Conservation (phyloP, 129 eudicot species). For the Pulicaria dysenterica region DNA sequence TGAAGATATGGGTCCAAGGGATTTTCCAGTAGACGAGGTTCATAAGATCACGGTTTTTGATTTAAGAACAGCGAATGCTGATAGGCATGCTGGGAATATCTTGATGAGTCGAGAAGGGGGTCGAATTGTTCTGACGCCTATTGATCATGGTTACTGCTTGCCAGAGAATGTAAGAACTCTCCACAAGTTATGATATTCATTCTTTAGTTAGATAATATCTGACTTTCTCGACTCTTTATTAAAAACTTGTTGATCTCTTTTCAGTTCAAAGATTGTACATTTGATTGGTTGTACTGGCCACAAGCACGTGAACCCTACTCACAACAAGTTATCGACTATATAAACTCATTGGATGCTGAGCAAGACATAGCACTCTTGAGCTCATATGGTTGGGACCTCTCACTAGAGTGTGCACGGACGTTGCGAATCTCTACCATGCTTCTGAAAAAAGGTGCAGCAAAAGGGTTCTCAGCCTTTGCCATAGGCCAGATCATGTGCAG, state of each 20-base stretch:
- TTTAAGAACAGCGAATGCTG: slow-evolving; percentile 68
- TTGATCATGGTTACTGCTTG: slow-evolving; percentile 76
- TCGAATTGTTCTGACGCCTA: slow-evolving; percentile 51
- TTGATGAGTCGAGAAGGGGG: slow-evolving; percentile 50
- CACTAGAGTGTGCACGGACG: slow-evolving; percentile 52
- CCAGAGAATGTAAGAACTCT: slow-evolving; percentile 60
- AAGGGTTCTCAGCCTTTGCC: slow-evolving; percentile 58
- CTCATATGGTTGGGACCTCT: slow-evolving; percentile 57
- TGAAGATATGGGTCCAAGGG: slow-evolving; percentile 69
- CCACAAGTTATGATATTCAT: not conserved
- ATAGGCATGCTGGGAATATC: slow-evolving; percentile 72
- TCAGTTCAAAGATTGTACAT: slow-evolving; percentile 75
- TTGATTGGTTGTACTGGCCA: slow-evolving; percentile 79
- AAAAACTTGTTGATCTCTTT: not conserved
- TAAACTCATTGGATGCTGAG: slow-evolving; percentile 57
- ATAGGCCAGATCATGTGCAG: slow-evolving; percentile 74
- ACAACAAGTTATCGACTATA: slow-evolving; percentile 44
- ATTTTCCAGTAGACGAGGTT: slow-evolving; percentile 67
- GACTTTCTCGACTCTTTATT: not conserved
- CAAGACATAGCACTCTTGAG: slow-evolving; percentile 59
- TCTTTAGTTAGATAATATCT: not conserved
- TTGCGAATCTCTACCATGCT: slow-evolving; percentile 68
- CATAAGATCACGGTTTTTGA: slow-evolving; percentile 71
- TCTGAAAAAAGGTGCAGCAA: slow-evolving; percentile 59
- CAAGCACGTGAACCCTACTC: slow-evolving; percentile 68